Conservation (phyloP, 1,284 basidiomycete genomes). For the Gomphus bonarii region DNA sequence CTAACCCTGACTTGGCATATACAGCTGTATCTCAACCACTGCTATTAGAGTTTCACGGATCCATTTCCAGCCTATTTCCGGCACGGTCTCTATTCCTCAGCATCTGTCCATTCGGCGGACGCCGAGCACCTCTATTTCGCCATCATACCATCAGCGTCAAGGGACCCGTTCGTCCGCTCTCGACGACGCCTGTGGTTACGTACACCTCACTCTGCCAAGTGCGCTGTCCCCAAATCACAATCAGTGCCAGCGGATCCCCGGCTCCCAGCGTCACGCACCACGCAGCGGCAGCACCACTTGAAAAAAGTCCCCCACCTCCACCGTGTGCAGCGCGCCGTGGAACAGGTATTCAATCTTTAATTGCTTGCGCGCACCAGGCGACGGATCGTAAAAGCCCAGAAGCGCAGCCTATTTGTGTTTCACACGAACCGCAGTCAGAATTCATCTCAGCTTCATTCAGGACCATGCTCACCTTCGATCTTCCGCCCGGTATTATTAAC, state of each 20-base stretch:
- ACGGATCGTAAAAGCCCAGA: conserved; percentile 70
- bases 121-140: background rate
- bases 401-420: conserved; percentile 40
- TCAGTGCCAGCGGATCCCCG: background rate
- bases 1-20: background rate
- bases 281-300: conserved; percentile 69
- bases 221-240: background rate
- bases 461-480: conserved; percentile 31
- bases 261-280: conserved; percentile 34
- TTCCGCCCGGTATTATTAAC: conserved; percentile 67
- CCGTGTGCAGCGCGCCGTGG: conserved; percentile 63
- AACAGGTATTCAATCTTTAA: conserved; percentile 73
- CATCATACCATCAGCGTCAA: background rate
- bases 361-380: conserved; percentile 53
- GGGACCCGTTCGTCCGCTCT: too few relatives aligned
- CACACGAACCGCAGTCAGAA: conserved; percentile 13
- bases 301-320: conserved; percentile 60
- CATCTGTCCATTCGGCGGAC: background rate
- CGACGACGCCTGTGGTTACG: background rate
- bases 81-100: background rate
- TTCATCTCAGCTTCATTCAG: conserved; percentile 32
- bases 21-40: background rate
- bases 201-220: background rate
- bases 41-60: background rate
- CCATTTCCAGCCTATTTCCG: background rate